Percentiles rank a stretch among this genome's conserved stretches.
Evolutionary conservation across 768 basidiomycete species (phyloP).

Genomic region (Tulasnella sp.): DNA sequence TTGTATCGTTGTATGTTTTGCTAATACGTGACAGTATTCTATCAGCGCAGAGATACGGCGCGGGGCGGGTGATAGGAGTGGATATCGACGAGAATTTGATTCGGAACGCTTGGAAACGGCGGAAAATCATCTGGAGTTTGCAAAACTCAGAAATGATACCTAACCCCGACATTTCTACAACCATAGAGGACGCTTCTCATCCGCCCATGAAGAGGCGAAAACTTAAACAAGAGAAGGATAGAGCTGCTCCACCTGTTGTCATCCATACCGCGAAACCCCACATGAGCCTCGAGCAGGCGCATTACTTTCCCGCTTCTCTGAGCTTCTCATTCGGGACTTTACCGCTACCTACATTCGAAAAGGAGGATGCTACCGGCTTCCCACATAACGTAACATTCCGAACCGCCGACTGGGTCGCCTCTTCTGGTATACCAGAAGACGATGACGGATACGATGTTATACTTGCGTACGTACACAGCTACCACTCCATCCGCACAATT

Average conservation of each 20-base stretch:
- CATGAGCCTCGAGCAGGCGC: background rate
- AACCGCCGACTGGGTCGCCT: conserved; percentile 60
- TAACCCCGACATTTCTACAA: no score
- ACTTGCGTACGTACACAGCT: conserved; percentile 52
- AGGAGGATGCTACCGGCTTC: conserved; percentile 32
- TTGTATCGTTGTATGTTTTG: background rate
- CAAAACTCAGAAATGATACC: conserved; percentile 26
- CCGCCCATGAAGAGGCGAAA: background rate
- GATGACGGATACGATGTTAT: conserved; percentile 60
- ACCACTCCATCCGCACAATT: no score
- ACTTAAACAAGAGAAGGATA: background rate
- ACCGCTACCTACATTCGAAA: conserved; percentile 36
- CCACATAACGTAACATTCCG: conserved; percentile 72
- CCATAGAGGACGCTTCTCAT: background rate
- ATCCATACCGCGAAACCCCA: no score
- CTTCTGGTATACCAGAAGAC: conserved; percentile 35
- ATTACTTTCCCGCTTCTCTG: conserved; percentile 69
- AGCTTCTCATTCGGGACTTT: conserved; percentile 66
- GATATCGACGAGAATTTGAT: conserved; percentile 73
- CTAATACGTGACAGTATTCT: background rate
- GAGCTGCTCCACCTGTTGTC: background rate
- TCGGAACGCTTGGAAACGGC: conserved; percentile 61
- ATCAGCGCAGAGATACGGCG: conserved; percentile 52
- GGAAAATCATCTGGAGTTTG: conserved; percentile 59
- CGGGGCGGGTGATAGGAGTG: conserved; percentile 63